These are phyloP conservation scores for Kazachstania taianensis DNA, from an alignment of 805 yeast species.

Conservation along the genomic window DNA sequence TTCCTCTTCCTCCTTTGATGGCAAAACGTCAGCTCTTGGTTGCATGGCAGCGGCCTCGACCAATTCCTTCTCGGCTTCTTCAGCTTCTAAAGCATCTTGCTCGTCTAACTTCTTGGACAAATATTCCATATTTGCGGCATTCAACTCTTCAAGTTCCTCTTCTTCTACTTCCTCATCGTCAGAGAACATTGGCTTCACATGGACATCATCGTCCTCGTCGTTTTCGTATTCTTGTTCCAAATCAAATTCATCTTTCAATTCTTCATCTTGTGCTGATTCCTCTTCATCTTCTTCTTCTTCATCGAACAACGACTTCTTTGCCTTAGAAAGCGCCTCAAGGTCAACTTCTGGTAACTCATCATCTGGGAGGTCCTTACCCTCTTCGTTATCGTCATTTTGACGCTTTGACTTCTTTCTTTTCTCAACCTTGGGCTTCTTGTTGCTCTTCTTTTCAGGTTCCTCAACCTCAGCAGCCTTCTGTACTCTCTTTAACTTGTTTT, in stretches of 20 bases:
- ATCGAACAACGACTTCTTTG: constrained; percentile 68
- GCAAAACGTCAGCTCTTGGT: constrained; percentile 71
- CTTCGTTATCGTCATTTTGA: constrained; percentile 5
- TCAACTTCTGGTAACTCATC: constrained; percentile 57
- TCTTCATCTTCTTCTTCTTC: constrained; percentile 36
- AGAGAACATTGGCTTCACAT: constrained; percentile 64
- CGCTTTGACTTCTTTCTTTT: constrained; percentile 10
- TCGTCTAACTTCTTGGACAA: constrained; percentile 58
- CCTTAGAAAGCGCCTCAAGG: constrained; percentile 52
- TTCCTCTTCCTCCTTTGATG: constrained; percentile 56
- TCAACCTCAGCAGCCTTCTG: constrained; percentile 10
- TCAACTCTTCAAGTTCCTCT: constrained; percentile 57
- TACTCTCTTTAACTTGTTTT: constrained; percentile 14
- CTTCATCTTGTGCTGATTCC: constrained; percentile 18
- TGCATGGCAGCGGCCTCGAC: constrained; percentile 48
- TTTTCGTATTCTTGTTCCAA: constrained; percentile 44
- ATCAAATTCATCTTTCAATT: constrained; percentile 42
- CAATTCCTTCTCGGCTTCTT: constrained; percentile 52
- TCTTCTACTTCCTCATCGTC: constrained; percentile 59
- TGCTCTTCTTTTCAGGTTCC: constrained; percentile 7
- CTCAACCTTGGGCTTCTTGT: constrained; percentile 12
- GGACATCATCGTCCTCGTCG: constrained; percentile 30
- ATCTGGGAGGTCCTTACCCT: constrained; percentile 20
- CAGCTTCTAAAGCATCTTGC: constrained; percentile 47
- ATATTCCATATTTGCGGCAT: constrained; percentile 78